These are phyloP conservation scores for Penicillium palitans DNA, from an alignment of 2,329 filamentous ascomycete genomes.

Conservation along the genomic window DNA sequence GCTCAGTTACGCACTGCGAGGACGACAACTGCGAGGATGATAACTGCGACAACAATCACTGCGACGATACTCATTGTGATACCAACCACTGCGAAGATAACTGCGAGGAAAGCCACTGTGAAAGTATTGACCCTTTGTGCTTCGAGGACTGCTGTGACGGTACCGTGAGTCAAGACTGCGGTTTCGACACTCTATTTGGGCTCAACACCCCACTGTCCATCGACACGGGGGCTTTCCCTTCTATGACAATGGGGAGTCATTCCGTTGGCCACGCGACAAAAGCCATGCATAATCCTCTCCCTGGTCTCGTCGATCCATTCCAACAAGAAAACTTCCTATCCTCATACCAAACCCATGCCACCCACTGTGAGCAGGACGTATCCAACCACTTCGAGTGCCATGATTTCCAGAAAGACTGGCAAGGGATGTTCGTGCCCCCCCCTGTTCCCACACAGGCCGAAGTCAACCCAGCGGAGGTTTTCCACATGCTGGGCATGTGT, in stretches of 20 bases:
- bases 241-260: constrained; percentile 22
- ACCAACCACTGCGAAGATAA: constrained; percentile 4
- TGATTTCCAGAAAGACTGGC: constrained; percentile 33
- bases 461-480: constrained; percentile 38
- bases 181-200: constrained; percentile 36
- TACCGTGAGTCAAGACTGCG: constrained; percentile 26
- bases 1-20: constrained; percentile 37
- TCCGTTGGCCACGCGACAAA: constrained; percentile 25
- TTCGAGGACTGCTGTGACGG: constrained; percentile 41
- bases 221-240: constrained; percentile 31
- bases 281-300: constrained; percentile 17
- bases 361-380: constrained; percentile 25
- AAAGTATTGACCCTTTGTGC: constrained; percentile 36
- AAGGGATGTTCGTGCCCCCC: constrained; percentile 24
- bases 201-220: constrained; percentile 33
- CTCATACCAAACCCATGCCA: constrained; percentile 26
- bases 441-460: constrained; percentile 30
- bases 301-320: constrained; percentile 20
- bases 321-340: constrained; percentile 27
- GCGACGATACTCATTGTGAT: constrained; percentile 3
- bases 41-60: constrained; percentile 5
- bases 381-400: constrained; percentile 33
- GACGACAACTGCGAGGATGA: constrained; percentile 28
- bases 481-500: constrained; percentile 40
- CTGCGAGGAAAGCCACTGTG: constrained; percentile 24